Percentiles rank a stretch among this genome's conserved stretches.
phyloP scores from a whole-genome alignment of 1,284 basidiomycete genomes.

The Puccinia polysora region DNA sequence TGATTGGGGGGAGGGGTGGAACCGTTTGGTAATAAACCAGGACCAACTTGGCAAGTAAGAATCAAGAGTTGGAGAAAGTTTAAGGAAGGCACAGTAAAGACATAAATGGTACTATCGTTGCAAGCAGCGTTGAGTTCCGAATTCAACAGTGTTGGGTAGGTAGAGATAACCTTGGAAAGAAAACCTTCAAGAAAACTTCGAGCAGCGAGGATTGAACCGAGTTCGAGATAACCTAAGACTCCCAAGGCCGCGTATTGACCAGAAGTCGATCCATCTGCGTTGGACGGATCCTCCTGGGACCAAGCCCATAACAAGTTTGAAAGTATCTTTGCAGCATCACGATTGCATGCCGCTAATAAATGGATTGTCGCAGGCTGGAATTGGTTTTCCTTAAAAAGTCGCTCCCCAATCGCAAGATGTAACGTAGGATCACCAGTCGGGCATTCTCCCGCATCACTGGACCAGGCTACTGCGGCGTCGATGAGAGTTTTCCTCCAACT shows the following conservation, averaged over 20 bases:
- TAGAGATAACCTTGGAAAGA: conserved; percentile 19
- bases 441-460: conserved; percentile 3
- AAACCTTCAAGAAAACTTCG: conserved; percentile 23
- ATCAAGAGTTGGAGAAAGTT: conserved; percentile 38
- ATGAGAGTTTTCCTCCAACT: conserved; percentile 35
- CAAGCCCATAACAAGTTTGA: conserved; percentile 33
- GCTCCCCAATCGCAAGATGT: conserved; percentile 17
- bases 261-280: background rate
- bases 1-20: conserved; percentile 10
- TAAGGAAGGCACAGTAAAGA: conserved; percentile 18
- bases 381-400: conserved; percentile 20
- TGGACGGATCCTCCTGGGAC: conserved; percentile 21
- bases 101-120: conserved; percentile 16
- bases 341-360: conserved; percentile 11
- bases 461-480: conserved; percentile 24
- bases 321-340: conserved; percentile 13
- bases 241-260: conserved; percentile 28
- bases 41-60: conserved; percentile 35
- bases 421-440: conserved; percentile 18
- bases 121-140: conserved; percentile 1
- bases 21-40: conserved; percentile 23
- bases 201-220: conserved; percentile 27
- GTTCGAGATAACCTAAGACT: conserved; percentile 24
- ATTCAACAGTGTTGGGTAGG: conserved; percentile 7
- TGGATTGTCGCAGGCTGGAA: conserved; percentile 16